Evolutionary conservation across 768 basidiomycete species (phyloP).

Genomic region (Termitomyces sp.): DNA sequence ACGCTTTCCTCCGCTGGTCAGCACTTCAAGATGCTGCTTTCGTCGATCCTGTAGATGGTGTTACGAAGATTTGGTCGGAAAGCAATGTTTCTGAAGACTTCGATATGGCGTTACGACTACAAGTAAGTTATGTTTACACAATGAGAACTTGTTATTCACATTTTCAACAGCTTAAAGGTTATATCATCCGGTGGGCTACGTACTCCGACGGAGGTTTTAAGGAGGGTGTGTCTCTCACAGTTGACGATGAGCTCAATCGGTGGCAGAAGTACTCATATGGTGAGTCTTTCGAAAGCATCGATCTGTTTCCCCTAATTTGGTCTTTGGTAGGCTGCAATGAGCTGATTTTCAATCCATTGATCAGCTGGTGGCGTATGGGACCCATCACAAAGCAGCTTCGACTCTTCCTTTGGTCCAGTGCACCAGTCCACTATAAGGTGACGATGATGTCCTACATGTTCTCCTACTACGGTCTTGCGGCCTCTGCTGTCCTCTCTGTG

Average conservation of each 20-base stretch:
- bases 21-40: constrained; percentile 85
- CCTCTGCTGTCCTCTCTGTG: constrained; percentile 53
- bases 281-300: constrained; percentile 17
- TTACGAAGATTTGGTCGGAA: constrained; percentile 79
- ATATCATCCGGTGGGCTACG: constrained; percentile 80
- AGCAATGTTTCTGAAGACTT: constrained; percentile 80
- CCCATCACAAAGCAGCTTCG: constrained; percentile 82
- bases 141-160: neutral
- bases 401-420: constrained; percentile 67
- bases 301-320: neutral
- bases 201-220: constrained; percentile 84
- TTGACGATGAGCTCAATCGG: constrained; percentile 85
- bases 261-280: constrained; percentile 91
- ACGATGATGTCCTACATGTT: constrained; percentile 73
- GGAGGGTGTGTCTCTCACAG: constrained; percentile 86
- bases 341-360: constrained; percentile 80
- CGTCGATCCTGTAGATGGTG: constrained; percentile 55
- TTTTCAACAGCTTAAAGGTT: constrained; percentile 43
- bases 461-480: constrained; percentile 59
- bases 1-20: constrained; percentile 86
- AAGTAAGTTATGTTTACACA: constrained; percentile 19
- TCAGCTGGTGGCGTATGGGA: constrained; percentile 70
- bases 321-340: constrained; percentile 55
- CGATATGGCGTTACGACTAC: constrained; percentile 70
- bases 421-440: constrained; percentile 81